Base-by-base conservation (phyloP, 495 filamentous ascomycete species). In the Aspergillus mulundensis region DNA sequence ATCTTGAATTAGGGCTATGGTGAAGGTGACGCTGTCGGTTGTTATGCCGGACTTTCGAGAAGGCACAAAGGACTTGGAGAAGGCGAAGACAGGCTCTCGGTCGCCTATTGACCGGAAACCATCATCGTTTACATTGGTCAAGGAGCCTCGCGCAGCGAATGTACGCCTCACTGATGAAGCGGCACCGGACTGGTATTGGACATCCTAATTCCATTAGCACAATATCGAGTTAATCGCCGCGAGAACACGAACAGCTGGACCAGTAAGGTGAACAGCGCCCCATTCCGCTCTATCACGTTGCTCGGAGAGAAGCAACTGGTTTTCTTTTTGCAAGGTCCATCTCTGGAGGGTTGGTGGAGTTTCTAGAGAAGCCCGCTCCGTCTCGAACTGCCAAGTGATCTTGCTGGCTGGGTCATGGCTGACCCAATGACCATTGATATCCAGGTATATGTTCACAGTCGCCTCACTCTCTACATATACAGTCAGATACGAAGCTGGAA, bases 341-440 rank as follows among this genome's bases (percentile, higher is more conserved):
- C 77, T 77, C 65, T 85, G 83, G 36, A 87, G 68, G 6, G 55
- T 54, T 0, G 60, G 56, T 28, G 65, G 43, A 7, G 15, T 63
- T 16, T 56, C 58, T 16, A 70, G 63, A 28, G 65, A 46, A 19
- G 70, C 66, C 15, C 77, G 51, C 47, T 78, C 62, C 8, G 46
- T 44, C 40, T 74, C 70, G 48, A 88, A 70, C 16, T 82, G 70
- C 91, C 90, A 95, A 40, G 77, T 76, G 41, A 96, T 85, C 46
- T 78, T 71, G 61, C 78, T 88, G 19, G 74, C 82, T 47, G 81
- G 70, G 53, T 92, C 81, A 10, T 89, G 90, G 61, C 85, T 93
- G 40, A 88, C 87, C 93, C 91, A 95, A 66, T 90, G 84, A 1
- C 92, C 93, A 64, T 96, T 92, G 24, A 94, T 59, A 65, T 97